Conservation (phyloP, 305 asterid species). For the Withania somnifera region DNA sequence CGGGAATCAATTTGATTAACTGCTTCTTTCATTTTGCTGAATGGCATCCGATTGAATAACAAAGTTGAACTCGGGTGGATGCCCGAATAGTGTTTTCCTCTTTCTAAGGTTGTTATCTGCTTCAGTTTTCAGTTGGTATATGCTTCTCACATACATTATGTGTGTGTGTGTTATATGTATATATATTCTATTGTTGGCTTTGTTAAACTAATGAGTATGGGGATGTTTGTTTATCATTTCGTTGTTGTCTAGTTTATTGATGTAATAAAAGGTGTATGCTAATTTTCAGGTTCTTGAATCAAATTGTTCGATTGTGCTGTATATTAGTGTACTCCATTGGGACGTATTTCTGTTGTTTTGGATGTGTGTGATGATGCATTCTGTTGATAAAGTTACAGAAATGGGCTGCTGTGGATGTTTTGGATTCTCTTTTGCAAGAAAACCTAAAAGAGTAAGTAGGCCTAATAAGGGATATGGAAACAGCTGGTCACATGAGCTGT, state of each 20-base stretch:
- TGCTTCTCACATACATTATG: not conserved
- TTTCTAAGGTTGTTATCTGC: conserved; percentile 4
- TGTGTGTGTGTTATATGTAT: no score
- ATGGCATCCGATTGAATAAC: conserved; percentile 90
- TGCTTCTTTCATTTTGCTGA: conserved; percentile 80
- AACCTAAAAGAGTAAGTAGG: conserved; percentile 34
- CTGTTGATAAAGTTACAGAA: conserved; percentile 34
- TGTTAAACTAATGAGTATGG: not conserved
- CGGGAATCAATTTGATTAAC: conserved; percentile 45
- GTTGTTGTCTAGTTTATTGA: not conserved
- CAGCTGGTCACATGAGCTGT: conserved; percentile 31
- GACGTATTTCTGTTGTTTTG: conserved; percentile 5
- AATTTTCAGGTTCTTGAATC: conserved; percentile 45
- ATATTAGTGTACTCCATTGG: conserved; percentile 17
- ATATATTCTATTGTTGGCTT: no score
- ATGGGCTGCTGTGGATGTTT: conserved; percentile 98
- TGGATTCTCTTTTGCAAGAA: conserved; percentile 61
- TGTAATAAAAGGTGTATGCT: conserved; percentile 9
- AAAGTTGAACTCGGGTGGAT: conserved; percentile 25
- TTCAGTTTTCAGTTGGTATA: not conserved
- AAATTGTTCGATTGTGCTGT: conserved; percentile 16
- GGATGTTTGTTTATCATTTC: not conserved
- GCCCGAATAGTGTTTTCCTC: conserved; percentile 23
- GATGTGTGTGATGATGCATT: conserved; percentile 34
- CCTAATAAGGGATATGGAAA: conserved; percentile 29